Conservation (phyloP, 2,329 filamentous ascomycete species). For the Thielaviopsis ethacetica region DNA sequence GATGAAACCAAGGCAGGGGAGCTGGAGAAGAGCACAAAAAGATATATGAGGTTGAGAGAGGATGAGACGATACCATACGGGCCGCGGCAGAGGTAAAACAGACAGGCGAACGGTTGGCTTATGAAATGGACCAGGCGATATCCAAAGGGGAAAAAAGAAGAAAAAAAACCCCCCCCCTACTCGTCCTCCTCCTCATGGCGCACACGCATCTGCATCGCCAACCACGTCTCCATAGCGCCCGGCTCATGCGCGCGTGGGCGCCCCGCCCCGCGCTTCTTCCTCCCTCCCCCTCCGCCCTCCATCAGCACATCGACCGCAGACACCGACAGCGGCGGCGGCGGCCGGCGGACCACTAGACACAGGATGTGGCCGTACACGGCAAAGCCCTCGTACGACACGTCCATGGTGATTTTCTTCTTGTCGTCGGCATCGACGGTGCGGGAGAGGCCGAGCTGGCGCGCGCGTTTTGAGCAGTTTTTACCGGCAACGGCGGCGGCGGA, state of each 20-base stretch:
- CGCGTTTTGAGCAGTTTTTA: constrained; percentile 25
- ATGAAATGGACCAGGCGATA: too few relatives aligned
- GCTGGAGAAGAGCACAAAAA: too few relatives aligned
- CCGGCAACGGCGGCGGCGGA: constrained; percentile 15
- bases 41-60: too few relatives aligned
- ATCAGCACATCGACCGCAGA: constrained; percentile 17
- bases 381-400: constrained; percentile 86
- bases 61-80: too few relatives aligned
- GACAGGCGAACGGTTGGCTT: too few relatives aligned
- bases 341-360: constrained; percentile 60
- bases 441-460: constrained; percentile 19
- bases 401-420: constrained; percentile 81
- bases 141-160: background rate
- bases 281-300: background rate
- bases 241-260: constrained; percentile 32
- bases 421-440: constrained; percentile 35
- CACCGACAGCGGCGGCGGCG: constrained; percentile 13
- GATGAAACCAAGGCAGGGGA: too few relatives aligned
- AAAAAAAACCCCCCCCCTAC: background rate
- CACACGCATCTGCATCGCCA: constrained; percentile 55
- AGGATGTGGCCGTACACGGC: constrained; percentile 87
- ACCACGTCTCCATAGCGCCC: constrained; percentile 76
- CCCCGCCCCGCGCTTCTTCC: constrained; percentile 16
- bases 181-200: constrained; percentile 13
- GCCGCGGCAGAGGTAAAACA: too few relatives aligned